Conservation (phyloP, 805 yeast species). For the Spathaspora girioi region DNA sequence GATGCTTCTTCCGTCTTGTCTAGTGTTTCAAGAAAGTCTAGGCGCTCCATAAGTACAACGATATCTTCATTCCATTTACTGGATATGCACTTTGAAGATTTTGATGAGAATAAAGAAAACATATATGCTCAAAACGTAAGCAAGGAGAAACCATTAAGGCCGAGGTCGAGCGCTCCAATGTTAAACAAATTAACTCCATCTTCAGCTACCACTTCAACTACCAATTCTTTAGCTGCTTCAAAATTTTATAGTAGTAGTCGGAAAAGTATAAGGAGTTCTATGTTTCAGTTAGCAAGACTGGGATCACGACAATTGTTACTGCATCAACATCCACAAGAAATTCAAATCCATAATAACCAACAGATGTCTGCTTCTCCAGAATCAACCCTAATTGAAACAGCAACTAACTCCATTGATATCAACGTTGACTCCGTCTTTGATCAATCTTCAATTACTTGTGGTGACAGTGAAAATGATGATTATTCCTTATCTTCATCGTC, state of each 20-base stretch:
- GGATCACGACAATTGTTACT: not conserved
- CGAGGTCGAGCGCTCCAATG: constrained; percentile 21
- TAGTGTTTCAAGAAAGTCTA: not conserved
- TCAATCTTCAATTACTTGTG: constrained; percentile 14
- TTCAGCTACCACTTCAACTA: not conserved
- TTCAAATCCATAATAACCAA: not conserved
- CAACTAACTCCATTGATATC: not conserved
- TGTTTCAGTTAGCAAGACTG: constrained; percentile 1
- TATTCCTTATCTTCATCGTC: constrained; percentile 3
- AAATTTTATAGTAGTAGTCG: not conserved
- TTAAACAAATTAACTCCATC: constrained; percentile 8
- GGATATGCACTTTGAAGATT: not conserved
- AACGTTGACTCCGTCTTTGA: constrained; percentile 7
- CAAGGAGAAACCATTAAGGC: constrained; percentile 10
- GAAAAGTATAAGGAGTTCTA: constrained; percentile 7
- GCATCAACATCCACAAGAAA: not conserved
- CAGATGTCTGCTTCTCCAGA: not conserved
- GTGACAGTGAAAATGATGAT: constrained; percentile 13
- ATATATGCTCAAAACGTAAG: not conserved
- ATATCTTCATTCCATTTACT: constrained; percentile 9
- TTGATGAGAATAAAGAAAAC: constrained; percentile 6
- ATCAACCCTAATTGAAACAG: not conserved
- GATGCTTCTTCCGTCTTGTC: not conserved
- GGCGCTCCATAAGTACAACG: constrained; percentile 14
- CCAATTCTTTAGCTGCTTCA: not conserved